Conservation (phyloP, 805 yeast species). For the Myxozyma geophila region DNA sequence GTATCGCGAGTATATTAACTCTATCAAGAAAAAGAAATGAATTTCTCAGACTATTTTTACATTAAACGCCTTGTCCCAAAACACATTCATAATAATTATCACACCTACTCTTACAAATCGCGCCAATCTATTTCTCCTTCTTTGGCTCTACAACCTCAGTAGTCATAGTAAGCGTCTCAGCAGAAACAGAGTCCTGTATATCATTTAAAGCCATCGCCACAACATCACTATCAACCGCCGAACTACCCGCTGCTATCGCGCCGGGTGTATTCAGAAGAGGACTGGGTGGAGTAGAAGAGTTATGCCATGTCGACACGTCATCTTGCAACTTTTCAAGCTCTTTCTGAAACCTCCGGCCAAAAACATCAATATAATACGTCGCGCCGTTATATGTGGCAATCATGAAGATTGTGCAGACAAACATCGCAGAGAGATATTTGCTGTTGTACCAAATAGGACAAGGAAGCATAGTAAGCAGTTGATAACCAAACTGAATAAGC, state of each 20-base stretch:
- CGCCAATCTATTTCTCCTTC: background rate
- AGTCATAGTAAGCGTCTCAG: background rate
- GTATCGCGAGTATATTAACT: conserved; percentile 46
- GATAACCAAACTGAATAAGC: conserved; percentile 83
- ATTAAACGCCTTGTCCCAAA: background rate
- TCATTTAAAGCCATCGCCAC: conserved; percentile 13
- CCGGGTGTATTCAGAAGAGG: conserved; percentile 19
- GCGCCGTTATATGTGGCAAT: conserved; percentile 93
- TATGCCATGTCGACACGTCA: conserved; percentile 61
- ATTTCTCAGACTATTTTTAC: background rate
- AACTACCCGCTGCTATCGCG: background rate
- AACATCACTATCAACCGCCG: conserved; percentile 14
- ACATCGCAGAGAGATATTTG: conserved; percentile 66
- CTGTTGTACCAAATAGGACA: conserved; percentile 87
- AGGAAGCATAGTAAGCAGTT: conserved; percentile 80
- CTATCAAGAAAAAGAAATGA: conserved; percentile 7
- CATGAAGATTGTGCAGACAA: conserved; percentile 72
- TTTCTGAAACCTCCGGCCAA: conserved; percentile 86
- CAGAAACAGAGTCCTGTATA: background rate
- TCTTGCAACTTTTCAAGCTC: conserved; percentile 73
- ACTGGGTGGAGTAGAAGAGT: conserved; percentile 30
- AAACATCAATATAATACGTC: conserved; percentile 87
- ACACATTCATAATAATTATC: no score
- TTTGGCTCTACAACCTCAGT: background rate
- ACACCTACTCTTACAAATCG: no score